These are phyloP conservation scores for Chytriomyces hyalinus DNA, from an alignment of 192 early-diverging fungal species.

Conservation along the genomic window DNA sequence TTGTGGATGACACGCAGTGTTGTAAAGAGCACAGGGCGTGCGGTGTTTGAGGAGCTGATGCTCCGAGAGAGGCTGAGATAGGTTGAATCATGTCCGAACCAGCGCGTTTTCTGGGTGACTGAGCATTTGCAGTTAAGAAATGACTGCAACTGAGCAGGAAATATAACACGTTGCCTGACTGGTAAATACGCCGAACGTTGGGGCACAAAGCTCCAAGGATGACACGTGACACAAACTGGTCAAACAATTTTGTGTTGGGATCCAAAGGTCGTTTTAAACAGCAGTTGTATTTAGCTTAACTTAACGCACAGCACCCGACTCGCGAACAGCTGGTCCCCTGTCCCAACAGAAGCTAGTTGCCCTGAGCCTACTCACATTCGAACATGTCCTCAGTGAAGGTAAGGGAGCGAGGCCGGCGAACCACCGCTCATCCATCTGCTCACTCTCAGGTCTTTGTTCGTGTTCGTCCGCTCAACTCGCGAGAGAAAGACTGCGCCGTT, in stretches of 20 bases:
- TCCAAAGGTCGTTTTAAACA: neutral
- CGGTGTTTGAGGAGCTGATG: neutral
- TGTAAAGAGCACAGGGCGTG: neutral
- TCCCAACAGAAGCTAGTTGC: neutral
- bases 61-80: neutral
- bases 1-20: neutral
- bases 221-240: too few relatives aligned
- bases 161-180: neutral
- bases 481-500: constrained; percentile 32
- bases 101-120: neutral
- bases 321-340: neutral
- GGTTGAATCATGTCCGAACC: neutral
- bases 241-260: neutral
- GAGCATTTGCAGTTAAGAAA: neutral
- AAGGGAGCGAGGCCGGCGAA: neutral
- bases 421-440: neutral
- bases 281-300: neutral
- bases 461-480: constrained; percentile 46
- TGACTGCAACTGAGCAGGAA: neutral
- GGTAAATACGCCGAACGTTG: too few relatives aligned
- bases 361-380: neutral
- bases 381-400: neutral
- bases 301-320: neutral
- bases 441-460: constrained; percentile 45
- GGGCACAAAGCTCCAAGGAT: too few relatives aligned